Conservation (phyloP, 148 eudicot genomes). For the Fallopia convolvulus region DNA sequence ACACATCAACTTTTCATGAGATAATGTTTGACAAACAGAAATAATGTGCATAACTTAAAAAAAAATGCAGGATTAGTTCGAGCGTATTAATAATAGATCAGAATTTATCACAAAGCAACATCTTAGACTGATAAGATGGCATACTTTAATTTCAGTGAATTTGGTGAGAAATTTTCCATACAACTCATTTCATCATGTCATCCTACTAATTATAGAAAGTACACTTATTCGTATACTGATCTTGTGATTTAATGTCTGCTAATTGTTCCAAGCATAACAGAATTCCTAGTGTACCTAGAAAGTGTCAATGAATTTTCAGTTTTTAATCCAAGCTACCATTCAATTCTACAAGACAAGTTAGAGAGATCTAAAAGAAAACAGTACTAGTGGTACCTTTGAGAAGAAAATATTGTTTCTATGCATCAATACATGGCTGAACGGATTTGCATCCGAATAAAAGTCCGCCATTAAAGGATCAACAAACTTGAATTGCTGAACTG, state of each 20-base stretch:
- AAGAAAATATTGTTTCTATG: constrained; percentile 28
- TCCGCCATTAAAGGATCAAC: constrained; percentile 39
- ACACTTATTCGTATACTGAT: no score
- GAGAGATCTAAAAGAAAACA: background rate
- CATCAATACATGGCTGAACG: constrained; percentile 32
- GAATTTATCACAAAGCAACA: background rate
- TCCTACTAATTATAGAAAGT: no score
- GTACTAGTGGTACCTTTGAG: constrained; percentile 39
- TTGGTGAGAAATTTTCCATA: background rate
- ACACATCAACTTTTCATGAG: background rate
- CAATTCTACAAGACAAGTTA: background rate
- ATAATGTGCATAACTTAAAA: background rate
- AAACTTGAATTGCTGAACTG: constrained; percentile 46
- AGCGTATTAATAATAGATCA: constrained; percentile 5
- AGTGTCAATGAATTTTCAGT: background rate
- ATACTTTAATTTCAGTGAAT: background rate
- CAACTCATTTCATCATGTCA: no score
- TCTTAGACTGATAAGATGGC: background rate
- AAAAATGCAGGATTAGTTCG: background rate
- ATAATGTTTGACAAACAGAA: background rate
- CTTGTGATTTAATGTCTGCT: background rate
- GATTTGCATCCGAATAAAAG: constrained; percentile 20
- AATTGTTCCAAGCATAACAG: background rate
- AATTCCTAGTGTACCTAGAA: background rate
- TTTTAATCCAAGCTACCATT: background rate